These are phyloP conservation scores for Alnus rubra DNA, from an alignment of 306 rosid genomes.

Conservation along the genomic window DNA sequence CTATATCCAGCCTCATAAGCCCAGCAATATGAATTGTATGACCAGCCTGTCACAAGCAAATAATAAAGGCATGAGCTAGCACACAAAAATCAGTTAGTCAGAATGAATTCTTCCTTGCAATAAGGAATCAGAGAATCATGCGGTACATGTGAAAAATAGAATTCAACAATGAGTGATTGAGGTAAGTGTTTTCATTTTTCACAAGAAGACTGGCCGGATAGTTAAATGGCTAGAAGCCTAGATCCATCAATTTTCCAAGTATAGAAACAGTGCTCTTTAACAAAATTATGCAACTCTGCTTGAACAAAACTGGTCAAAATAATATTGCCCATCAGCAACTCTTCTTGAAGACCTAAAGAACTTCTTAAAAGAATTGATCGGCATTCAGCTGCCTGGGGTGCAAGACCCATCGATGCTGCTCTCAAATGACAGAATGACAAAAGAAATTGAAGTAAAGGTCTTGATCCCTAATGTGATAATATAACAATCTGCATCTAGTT, in stretches of 20 bases:
- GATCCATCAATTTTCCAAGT: background rate
- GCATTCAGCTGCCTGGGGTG: background rate
- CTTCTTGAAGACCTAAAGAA: background rate
- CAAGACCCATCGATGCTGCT: background rate
- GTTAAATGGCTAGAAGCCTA: background rate
- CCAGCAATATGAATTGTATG: constrained; percentile 88
- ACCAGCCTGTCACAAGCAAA: constrained; percentile 61
- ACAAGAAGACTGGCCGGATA: background rate
- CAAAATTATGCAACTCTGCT: background rate
- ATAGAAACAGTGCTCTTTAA: background rate
- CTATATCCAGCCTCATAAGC: constrained; percentile 85
- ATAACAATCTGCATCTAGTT: background rate
- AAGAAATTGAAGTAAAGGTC: background rate
- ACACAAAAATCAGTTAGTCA: background rate
- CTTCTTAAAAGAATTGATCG: background rate
- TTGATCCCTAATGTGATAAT: background rate
- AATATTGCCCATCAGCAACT: background rate
- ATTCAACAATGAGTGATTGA: background rate
- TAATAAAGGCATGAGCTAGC: constrained; percentile 22
- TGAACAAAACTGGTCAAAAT: too few relatives aligned
- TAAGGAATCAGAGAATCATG: background rate
- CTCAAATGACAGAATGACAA: background rate
- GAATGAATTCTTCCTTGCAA: background rate
- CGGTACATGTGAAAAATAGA: background rate
- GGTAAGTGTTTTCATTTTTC: background rate